Evolutionary conservation across 2,329 filamentous ascomycete species (phyloP), one percentile per base, ranked within the genome.

Genomic region (Neonectria punicea): DNA sequence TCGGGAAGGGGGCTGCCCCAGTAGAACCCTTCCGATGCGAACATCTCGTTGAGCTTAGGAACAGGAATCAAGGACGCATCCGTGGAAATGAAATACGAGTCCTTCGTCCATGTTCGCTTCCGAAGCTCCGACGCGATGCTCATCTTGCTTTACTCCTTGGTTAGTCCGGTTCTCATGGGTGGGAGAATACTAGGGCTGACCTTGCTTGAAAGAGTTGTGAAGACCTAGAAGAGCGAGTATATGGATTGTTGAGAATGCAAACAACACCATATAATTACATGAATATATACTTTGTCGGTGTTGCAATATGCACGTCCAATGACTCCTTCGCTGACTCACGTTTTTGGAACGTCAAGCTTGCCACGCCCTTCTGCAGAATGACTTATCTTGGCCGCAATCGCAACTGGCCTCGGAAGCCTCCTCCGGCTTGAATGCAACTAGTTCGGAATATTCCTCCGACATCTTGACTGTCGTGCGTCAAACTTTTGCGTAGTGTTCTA

Each of bases 1-100:
- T 81, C 76, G 0, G 86, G 80, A 4, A 86, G 72, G 0, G 81
- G 68, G 22, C 80, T 79, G 1, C 84, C 81, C 86, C 88, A 90
- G 79, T 87, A 87, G 63, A 89, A 74, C 43, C 82, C 72, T 9
- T 86, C 83, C 0, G 83, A 83, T 4, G 68, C 80, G 65, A 88
- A 83, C 2, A 84, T 85, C 3, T 76, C 76, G 61, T 84, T 85
- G 58, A 90, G 77, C 11, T 81, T 80, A 20, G 46, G 32, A 3
- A 62, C 43, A 1, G 66, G 60, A 43, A 66, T 53, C 9, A 63
- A 44, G n/a, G 46, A 44, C 9, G 53, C 55, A 13, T 67, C 60
- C 1, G 59, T 63, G 13, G 66, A 67, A 25, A 63, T 56, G 46
- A 59, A 50, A 44, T 55, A 20, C 32, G 56, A 59, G 18, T 36